phyloP scores from a whole-genome alignment of 805 yeast species.

The Saccharomycopsis sp. region DNA sequence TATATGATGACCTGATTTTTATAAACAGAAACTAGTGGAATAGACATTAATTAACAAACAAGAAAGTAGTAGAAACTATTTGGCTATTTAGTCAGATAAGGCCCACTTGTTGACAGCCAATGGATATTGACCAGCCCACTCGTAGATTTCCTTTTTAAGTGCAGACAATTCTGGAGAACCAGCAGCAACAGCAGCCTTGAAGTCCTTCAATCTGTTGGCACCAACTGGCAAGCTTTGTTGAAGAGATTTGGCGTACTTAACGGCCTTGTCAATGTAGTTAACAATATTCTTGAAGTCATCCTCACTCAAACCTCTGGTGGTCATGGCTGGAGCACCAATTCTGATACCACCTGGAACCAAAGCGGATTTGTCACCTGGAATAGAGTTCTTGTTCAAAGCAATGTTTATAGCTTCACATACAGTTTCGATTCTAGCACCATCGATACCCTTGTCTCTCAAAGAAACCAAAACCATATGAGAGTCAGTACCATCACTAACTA shows the following conservation, averaged over 20 bases:
- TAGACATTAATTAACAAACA: neutral
- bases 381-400: constrained; percentile 94
- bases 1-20: too few relatives aligned
- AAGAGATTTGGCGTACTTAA: constrained; percentile 60
- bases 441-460: constrained; percentile 82
- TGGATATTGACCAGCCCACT: constrained; percentile 90
- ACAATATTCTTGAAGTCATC: constrained; percentile 79
- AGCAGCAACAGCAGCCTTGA: constrained; percentile 72
- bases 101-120: constrained; percentile 37
- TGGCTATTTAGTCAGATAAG: constrained; percentile 6
- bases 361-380: constrained; percentile 97
- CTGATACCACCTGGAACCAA: constrained; percentile 96
- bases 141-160: constrained; percentile 70
- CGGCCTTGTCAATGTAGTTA: constrained; percentile 73
- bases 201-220: constrained; percentile 93
- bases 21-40: neutral
- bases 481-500: constrained; percentile 94
- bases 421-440: constrained; percentile 95
- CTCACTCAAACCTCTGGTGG: constrained; percentile 92
- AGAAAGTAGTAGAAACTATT: neutral
- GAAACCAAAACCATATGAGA: constrained; percentile 92
- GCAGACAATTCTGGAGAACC: constrained; percentile 63
- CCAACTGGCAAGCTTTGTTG: constrained; percentile 82
- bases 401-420: constrained; percentile 91
- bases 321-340: constrained; percentile 98